A percentile compares a stretch with the other conserved stretches of the same genome.
phyloP scores from a whole-genome alignment of 2,329 filamentous ascomycete species.

The Ceratocystis colombiana region DNA sequence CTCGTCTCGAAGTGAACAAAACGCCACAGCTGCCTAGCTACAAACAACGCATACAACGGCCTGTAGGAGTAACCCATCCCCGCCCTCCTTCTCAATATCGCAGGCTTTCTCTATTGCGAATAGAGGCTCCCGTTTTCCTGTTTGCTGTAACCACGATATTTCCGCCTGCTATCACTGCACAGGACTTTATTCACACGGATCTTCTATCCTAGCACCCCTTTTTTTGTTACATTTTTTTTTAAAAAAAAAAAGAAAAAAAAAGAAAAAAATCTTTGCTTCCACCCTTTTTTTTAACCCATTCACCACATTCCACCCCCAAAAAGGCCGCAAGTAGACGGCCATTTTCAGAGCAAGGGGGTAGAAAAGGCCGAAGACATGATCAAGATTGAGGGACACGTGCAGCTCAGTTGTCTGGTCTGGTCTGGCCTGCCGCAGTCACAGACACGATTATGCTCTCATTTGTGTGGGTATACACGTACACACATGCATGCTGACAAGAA shows the following conservation, averaged over 20 bases:
- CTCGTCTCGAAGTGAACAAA: slow-evolving; percentile 12
- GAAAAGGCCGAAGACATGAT: neutral
- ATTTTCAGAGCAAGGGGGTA: neutral
- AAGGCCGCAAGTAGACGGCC: neutral
- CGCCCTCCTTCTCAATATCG: neutral
- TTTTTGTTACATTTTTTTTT: no score
- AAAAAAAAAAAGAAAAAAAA: no score
- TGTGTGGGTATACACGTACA: neutral
- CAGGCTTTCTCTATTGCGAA: neutral
- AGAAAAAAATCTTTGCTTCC: neutral
- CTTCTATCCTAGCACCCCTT: no score
- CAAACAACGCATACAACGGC: slow-evolving; percentile 12
- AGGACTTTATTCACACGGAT: neutral
- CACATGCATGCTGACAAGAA: neutral
- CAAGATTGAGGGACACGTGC: slow-evolving; percentile 11
- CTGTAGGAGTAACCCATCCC: neutral
- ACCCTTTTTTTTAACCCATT: no score
- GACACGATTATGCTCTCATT: neutral
- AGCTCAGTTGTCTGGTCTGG: neutral
- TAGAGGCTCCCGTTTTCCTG: neutral
- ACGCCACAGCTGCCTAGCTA: slow-evolving; percentile 6
- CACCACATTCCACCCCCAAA: neutral
- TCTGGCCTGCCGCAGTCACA: neutral
- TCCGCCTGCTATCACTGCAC: neutral
- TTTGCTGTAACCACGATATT: neutral